Evolutionary conservation across 371 early-diverging fungal species (phyloP), one percentile per base, ranked within the genome.

Genomic region (Mortierella sp.): DNA sequence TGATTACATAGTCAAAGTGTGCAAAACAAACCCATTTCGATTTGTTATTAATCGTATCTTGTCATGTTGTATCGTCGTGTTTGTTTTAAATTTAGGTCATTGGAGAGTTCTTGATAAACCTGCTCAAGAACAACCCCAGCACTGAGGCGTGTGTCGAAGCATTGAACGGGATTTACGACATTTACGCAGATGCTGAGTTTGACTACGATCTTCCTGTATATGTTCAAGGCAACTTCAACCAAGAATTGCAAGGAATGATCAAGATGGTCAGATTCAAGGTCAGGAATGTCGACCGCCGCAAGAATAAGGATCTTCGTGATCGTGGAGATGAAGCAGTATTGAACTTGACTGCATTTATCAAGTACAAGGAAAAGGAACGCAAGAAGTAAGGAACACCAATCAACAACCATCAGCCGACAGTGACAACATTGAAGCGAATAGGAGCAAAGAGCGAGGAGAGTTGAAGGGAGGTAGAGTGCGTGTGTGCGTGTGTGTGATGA

Each of bases 201-300:
- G 96, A 95, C 71, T 97, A 97, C 73, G 96, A 97, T 80, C 74
- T 70, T 43, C 93, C 95, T 2, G 95, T 96, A 0, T 97, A 91
- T 87, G 93, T 96, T 8, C 83, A 90, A 43, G 89, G 89, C n/a
- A 87, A 86, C 20, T 94, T 90, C 62, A 83, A 93, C 43, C 69
- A 78, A 20, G 86, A 85, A 43, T 85, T 97, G 37, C 86, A 89
- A 72, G 85, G 86, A 37, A 65, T 91, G 47, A 70, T 88, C 26
- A 88, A 89, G 39, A 77, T 84, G 28, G 73, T 88, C 28, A 43
- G 84, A 59, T 86, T 81, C 39, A 87, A 87, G 87, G 87, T 87
- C 84, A 81, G 76, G 35, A 70, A 86, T 10, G 85, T 94, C n/a
- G 96, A 96, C 73, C 88, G 92, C 67, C 87, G 96, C 72, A 93